Base-by-base conservation (phyloP, 2,329 filamentous ascomycete genomes). In the Sclerotinia glacialis region DNA sequence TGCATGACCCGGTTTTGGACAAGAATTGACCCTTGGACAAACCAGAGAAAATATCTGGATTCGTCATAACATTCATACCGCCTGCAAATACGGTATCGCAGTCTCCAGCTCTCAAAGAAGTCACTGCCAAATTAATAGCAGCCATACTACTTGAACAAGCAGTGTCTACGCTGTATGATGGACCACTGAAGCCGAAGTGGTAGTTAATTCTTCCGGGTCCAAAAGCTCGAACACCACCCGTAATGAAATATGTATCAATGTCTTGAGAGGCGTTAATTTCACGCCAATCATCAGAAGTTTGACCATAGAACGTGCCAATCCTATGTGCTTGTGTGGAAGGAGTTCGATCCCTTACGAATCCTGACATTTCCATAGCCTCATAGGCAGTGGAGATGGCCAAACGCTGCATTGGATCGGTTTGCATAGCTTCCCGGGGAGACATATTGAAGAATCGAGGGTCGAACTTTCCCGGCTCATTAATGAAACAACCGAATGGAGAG, bases 381-480 rank as follows among this genome's bases (percentile, higher is more conserved):
- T 92, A 93, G 0, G 89, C 89, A 3, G 90, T 92, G 18, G 88
- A 85, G 42, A 94, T 79, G 3, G 89, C 89, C 72, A 93, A 82
- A 70, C 91, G 84, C 76, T 92, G 89, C 83, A 91, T 91, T 0
- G 91, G 91, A 75, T 93, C 90, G 1, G 89, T 92, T 75, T 93
- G 89, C 60, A 86, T 84, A 46, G 91, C 90, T 78, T 93, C 90
- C 71, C 89, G 86, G 8, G 90, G 89, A 47, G 89, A 92, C 87
- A 93, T 92, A 78, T 91, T 92, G 84, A 93, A 93, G 79, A 93
- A 93, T 1, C 87, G 83, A 23, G 89, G 87, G 72, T 93, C 90
- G 74, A 93, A 93, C 58, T 89, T 81, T 67, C 89, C 89, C 0
- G 90, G 89, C 69, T 92, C 84, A 69, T 91, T 85, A 31, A 69